Evolutionary conservation across 2,329 filamentous ascomycete species (phyloP), one percentile per base, ranked within the genome.

Genomic region (Dactylellina drechsleri): DNA sequence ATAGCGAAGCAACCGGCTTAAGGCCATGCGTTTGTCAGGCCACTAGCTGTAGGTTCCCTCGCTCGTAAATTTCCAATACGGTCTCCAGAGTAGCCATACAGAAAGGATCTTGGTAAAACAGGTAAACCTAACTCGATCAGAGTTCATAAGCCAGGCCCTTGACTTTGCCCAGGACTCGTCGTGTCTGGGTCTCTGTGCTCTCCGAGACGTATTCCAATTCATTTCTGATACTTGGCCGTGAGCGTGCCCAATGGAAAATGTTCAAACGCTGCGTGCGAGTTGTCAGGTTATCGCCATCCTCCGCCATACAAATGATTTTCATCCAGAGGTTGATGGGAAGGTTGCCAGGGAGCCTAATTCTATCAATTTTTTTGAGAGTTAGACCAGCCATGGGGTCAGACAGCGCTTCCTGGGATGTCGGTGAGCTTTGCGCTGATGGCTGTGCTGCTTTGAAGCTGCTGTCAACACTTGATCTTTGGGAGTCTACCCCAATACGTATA

Each of bases 91-190:
- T n/a, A 47, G 43, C 13, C 43, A 47, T 18, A 47, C 16, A n/a
- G 13, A n/a, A n/a, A 47, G 13, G 7, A 1, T 47, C 16, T n/a
- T 47, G 16, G 43, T 47, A 47, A 47, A 47, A 2, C 43, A 47
- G 28, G 26, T 15, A 58, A 50, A 56, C 47, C 20, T 4, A 20
- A 40, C 31, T 13, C 57, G 57, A 47, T 76, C 72, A 71, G 20
- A 76, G 53, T 71, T 76, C 72, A 65, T 71, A 76, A 31, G 56
- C 45, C 12, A 76, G 72, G 60, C 72, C 72, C 59, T 76, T 71
- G 43, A 76, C 72, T 61, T 66, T 70, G 7, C 53, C 65, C 53
- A 76, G 65, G 23, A 76, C 72, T 58, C 66, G 57, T 52, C 72
- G 52, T 3, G 49, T 57, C 47, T 76, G 72, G 1, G 36, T 66